A percentile compares a stretch with the other conserved stretches of the same genome.
These are phyloP conservation scores for Larix kaempferi DNA, from an alignment of 75 land plant genomes.

Conservation along the genomic window DNA sequence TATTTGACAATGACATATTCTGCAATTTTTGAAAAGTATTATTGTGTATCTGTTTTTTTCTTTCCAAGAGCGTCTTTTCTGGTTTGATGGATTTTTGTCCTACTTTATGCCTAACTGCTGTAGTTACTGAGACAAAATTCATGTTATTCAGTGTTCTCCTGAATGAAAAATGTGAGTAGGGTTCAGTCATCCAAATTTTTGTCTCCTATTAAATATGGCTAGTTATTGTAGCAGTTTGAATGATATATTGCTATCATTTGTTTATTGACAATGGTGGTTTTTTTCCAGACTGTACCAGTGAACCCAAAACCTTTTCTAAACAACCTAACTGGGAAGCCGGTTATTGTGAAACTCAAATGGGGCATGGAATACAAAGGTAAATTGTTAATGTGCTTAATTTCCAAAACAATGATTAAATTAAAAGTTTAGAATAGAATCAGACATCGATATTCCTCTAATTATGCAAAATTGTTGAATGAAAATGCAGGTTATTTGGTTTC, in stretches of 20 bases:
- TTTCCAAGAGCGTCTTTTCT: no score
- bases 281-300: conserved; percentile 80
- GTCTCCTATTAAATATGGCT: not conserved
- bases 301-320: conserved; percentile 97
- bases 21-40: no score
- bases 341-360: conserved; percentile 97
- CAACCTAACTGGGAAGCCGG: conserved; percentile 92
- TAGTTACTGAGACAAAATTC: not conserved
- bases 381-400: not conserved
- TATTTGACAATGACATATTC: no score
- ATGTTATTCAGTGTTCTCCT: not conserved
- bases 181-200: not conserved
- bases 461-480: not conserved
- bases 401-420: not conserved
- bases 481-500: conserved; percentile 83
- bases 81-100: no score
- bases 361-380: conserved; percentile 99
- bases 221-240: not conserved
- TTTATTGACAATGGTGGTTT: not conserved
- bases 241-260: not conserved
- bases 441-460: not conserved
- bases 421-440: not conserved
- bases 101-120: not conserved
- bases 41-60: no score
- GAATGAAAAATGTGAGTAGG: not conserved